phyloP scores from a whole-genome alignment of 2,329 filamentous ascomycete genomes.

The Orbilia blumenaviensis region DNA sequence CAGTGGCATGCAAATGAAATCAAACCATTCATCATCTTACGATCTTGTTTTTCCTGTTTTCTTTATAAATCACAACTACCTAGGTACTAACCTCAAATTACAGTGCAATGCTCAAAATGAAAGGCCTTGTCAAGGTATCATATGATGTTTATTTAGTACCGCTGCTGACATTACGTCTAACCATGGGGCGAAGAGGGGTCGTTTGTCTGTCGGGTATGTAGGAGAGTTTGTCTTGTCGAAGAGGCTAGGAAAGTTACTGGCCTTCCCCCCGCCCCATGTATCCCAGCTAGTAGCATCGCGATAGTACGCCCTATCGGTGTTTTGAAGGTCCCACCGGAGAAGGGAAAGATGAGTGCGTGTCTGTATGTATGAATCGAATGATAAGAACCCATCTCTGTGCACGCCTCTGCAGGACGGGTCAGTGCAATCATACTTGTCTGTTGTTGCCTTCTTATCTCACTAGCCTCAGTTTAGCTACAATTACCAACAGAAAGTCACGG shows the following conservation, averaged over 20 bases:
- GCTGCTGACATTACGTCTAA: not conserved
- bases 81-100: no score
- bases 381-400: not conserved
- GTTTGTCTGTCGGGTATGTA: not conserved
- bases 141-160: not conserved
- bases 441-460: not conserved
- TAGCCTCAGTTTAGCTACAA: no score
- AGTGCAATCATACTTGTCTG: no score
- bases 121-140: not conserved
- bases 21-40: not conserved
- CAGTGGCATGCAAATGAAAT: not conserved
- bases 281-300: constrained; percentile 6
- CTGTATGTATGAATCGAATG: no score
- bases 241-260: constrained; percentile 8
- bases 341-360: no score
- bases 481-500: no score
- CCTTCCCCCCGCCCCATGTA: constrained; percentile 19
- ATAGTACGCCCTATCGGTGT: constrained; percentile 2
- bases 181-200: not conserved
- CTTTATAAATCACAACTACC: no score
- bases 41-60: not conserved
- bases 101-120: no score
- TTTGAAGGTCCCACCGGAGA: constrained; percentile 1
- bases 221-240: not conserved
- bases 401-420: not conserved